phyloP scores from a whole-genome alignment of 2,329 filamentous ascomycete species.

The Fusarium graminum region DNA sequence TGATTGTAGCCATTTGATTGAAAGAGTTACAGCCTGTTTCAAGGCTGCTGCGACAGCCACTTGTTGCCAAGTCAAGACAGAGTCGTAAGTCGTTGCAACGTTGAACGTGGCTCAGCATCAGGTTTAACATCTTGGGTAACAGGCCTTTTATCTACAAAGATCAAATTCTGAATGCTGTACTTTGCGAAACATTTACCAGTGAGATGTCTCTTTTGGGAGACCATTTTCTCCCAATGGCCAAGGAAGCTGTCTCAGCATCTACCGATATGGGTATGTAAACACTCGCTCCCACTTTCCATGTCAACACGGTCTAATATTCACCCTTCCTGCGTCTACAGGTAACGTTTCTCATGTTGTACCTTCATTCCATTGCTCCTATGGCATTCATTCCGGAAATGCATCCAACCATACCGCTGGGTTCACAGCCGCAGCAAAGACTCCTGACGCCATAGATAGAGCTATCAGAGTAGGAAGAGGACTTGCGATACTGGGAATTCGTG shows the following conservation, averaged over 20 bases:
- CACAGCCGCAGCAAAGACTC: background rate
- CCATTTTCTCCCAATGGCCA: background rate
- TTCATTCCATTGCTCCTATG: background rate
- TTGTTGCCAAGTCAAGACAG: background rate
- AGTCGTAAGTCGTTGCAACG: background rate
- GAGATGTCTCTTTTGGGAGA: background rate
- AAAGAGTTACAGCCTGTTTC: background rate
- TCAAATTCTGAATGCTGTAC: background rate
- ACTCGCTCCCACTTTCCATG: background rate
- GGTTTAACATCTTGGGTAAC: too few relatives aligned
- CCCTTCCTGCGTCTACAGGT: background rate
- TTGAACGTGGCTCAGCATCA: background rate
- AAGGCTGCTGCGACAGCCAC: background rate
- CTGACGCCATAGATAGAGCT: background rate
- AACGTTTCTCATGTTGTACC: slow-evolving; percentile 1
- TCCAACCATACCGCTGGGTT: background rate
- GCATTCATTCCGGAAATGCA: background rate
- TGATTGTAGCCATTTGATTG: background rate
- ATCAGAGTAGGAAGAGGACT: background rate
- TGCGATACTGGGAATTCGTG: background rate
- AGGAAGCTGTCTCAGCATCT: background rate
- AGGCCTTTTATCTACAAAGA: background rate
- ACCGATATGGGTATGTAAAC: slow-evolving; percentile 4
- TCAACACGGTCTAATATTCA: background rate
- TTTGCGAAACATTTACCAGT: background rate